A percentile compares a stretch with the other conserved stretches of the same genome.
Evolutionary conservation across 2,329 filamentous ascomycete species (phyloP).

Genomic region (Juglanconis juglandina): DNA sequence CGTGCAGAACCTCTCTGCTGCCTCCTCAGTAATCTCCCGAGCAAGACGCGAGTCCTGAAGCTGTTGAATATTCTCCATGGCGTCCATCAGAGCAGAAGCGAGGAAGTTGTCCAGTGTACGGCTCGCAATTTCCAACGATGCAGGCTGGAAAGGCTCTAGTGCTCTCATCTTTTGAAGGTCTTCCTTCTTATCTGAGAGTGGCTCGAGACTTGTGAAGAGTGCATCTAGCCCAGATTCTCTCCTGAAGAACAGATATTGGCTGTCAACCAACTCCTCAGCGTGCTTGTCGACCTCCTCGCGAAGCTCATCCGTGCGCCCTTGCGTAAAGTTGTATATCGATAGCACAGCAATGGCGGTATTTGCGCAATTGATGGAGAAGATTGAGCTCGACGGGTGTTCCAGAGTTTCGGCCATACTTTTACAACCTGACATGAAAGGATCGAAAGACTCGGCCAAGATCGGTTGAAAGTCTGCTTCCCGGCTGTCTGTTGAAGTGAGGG

Average conservation of each 20-base stretch:
- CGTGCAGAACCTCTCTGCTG: slow-evolving; percentile 76
- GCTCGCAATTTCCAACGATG: slow-evolving; percentile 62
- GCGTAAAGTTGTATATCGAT: slow-evolving; percentile 61
- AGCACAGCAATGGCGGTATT: slow-evolving; percentile 56
- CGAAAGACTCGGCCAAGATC: slow-evolving; percentile 74
- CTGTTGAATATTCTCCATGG: slow-evolving; percentile 72
- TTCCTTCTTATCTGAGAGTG: slow-evolving; percentile 32
- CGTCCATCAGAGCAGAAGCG: slow-evolving; percentile 89
- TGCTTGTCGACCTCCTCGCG: slow-evolving; percentile 53
- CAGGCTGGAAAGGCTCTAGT: slow-evolving; percentile 56
- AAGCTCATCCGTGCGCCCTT: slow-evolving; percentile 51
- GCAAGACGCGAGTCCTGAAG: slow-evolving; percentile 71
- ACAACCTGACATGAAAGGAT: slow-evolving; percentile 79
- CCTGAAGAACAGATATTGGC: slow-evolving; percentile 71
- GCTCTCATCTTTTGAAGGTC: slow-evolving; percentile 53
- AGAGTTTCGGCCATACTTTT: slow-evolving; percentile 64
- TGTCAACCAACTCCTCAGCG: slow-evolving; percentile 56
- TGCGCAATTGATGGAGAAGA: slow-evolving; percentile 73
- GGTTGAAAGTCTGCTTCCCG: slow-evolving; percentile 69
- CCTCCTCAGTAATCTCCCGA: slow-evolving; percentile 74
- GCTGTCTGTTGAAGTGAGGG: slow-evolving; percentile 58
- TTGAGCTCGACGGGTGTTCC: slow-evolving; percentile 54
- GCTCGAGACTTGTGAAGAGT: slow-evolving; percentile 57
- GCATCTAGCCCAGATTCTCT: slow-evolving; percentile 68
- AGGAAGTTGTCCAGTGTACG: slow-evolving; percentile 85